Conservation (phyloP, 139 green algal species). For the Monoraphidium neglectum region DNA sequence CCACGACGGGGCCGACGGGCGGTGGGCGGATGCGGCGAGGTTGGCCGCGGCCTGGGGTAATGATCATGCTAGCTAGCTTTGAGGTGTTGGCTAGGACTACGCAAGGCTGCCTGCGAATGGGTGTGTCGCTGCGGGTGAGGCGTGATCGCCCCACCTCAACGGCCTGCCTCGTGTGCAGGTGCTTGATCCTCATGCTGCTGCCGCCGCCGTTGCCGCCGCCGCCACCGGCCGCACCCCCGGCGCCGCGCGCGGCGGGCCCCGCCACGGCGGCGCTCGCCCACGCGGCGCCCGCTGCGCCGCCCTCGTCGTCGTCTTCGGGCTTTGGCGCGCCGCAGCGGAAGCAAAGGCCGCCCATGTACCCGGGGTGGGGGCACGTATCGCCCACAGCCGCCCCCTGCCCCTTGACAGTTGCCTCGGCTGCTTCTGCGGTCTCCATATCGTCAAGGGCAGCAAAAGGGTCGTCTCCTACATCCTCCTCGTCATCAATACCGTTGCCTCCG, state of each 20-base stretch:
- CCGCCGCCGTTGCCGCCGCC: neutral
- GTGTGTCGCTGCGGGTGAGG: neutral
- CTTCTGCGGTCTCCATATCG: neutral
- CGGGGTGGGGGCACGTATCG: conserved; percentile 50
- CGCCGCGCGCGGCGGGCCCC: neutral
- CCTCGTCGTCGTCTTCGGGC: conserved; percentile 16
- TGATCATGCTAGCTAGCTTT: neutral
- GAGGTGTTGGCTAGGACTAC: neutral
- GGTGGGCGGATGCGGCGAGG: neutral
- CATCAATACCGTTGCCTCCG: neutral
- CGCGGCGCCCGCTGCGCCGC: neutral
- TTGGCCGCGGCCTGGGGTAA: neutral
- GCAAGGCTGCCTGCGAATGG: neutral
- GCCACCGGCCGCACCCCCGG: neutral
- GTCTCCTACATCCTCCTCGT: neutral
- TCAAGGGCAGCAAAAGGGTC: neutral
- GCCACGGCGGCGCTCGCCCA: neutral
- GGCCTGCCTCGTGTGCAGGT: conserved; percentile 37
- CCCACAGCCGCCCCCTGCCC: neutral
- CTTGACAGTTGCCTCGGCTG: neutral
- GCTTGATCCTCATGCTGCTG: conserved; percentile 26
- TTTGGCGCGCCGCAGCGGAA: conserved; percentile 67
- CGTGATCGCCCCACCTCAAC: conserved; percentile 32
- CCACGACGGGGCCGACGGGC: too few species aligned
- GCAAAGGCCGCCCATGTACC: conserved; percentile 77